A percentile compares a stretch with the other conserved stretches of the same genome.
Evolutionary conservation across 352 stramenopile genomes (phyloP).

Genomic region (Pythium volutum): DNA sequence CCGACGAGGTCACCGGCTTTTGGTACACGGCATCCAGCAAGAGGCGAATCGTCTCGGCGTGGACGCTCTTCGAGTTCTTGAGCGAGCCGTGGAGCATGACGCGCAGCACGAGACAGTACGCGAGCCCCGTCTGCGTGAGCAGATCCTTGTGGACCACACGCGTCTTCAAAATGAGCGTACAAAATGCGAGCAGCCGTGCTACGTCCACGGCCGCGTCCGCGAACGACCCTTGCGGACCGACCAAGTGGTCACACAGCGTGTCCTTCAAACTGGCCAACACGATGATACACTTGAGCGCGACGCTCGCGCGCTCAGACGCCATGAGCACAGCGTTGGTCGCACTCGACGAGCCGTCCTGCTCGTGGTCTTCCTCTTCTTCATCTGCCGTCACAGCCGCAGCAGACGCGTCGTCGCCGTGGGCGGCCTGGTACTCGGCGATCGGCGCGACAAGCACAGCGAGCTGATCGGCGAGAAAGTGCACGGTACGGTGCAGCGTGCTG

Average conservation of each 20-base stretch:
- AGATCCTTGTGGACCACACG: conserved; percentile 78
- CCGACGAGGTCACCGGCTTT: neutral
- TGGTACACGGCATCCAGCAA: conserved; percentile 25
- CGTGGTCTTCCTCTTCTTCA: conserved; percentile 15
- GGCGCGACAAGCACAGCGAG: conserved; percentile 30
- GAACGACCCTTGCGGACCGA: conserved; percentile 8
- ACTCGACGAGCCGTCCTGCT: conserved; percentile 11
- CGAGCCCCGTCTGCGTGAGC: conserved; percentile 68
- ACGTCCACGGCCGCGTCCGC: conserved; percentile 25
- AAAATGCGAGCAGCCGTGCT: conserved; percentile 46
- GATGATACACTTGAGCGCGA: conserved; percentile 71
- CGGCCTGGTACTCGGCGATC: conserved; percentile 20
- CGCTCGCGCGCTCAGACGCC: conserved; percentile 67
- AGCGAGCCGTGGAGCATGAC: conserved; percentile 43
- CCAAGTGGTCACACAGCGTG: conserved; percentile 35
- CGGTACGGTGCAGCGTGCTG: conserved; percentile 33
- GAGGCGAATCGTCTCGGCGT: neutral
- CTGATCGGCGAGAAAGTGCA: conserved; percentile 54
- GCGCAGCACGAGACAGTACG: conserved; percentile 64
- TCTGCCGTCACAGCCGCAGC: too few relatives aligned
- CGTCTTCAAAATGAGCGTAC: conserved; percentile 63
- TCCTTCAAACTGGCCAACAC: conserved; percentile 64
- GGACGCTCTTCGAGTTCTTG: neutral
- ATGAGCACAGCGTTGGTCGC: conserved; percentile 71
- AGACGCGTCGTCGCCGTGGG: conserved; percentile 8